phyloP scores from a whole-genome alignment of 345 rosid species.

The Acer negundo region DNA sequence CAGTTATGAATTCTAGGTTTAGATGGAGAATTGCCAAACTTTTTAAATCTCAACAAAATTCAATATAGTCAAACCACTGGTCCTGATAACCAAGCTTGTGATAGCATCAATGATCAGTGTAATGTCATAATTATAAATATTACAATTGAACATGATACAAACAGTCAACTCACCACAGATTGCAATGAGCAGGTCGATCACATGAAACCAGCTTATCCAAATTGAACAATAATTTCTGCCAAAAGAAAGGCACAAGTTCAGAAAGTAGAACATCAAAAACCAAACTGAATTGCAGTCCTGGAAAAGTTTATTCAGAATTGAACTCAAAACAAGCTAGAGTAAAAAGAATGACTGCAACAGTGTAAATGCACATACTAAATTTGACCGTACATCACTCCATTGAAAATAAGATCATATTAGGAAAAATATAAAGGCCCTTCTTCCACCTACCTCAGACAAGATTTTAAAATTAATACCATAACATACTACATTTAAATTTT shows the following conservation, averaged over 20 bases:
- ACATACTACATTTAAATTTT: background rate
- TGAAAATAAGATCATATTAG: background rate
- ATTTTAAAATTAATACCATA: background rate
- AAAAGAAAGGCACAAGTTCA: slow-evolving; percentile 10
- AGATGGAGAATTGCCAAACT: slow-evolving; percentile 7
- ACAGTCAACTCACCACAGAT: slow-evolving; percentile 60
- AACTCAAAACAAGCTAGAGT: slow-evolving; percentile 10
- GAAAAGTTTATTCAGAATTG: background rate
- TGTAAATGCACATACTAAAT: background rate
- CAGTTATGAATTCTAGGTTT: background rate
- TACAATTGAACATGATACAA: slow-evolving; percentile 6
- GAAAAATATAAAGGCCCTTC: background rate
- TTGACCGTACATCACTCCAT: background rate
- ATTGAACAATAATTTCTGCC: slow-evolving; percentile 74
- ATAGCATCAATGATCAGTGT: slow-evolving; percentile 11
- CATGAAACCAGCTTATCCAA: slow-evolving; percentile 83
- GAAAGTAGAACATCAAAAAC: slow-evolving; percentile 17
- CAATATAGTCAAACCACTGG: too few relatives aligned
- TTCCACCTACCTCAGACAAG: background rate
- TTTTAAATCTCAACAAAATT: slow-evolving; percentile 6
- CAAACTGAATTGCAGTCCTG: background rate
- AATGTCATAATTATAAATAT: slow-evolving; percentile 4
- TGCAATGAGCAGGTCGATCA: slow-evolving; percentile 65
- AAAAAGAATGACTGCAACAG: background rate
- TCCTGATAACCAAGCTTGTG: slow-evolving; percentile 8